Evolutionary conservation across 2,329 filamentous ascomycete genomes (phyloP).

Genomic region (Coniochaeta sp.): DNA sequence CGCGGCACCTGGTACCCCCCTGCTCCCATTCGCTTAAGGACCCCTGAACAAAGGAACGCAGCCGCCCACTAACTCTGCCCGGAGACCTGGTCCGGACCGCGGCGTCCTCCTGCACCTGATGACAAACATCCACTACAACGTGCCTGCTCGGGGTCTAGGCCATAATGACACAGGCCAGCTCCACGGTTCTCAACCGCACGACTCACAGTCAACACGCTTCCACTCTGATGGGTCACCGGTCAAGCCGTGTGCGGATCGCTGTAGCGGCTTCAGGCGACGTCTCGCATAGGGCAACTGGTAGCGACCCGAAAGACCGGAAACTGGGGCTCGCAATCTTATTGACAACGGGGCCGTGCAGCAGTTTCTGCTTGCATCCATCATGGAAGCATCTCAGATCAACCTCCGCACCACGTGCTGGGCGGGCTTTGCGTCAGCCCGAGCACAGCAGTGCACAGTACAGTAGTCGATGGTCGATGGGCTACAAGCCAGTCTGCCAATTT

Average conservation of each 20-base stretch:
- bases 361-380: background rate
- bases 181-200: no score
- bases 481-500: background rate
- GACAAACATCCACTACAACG: no score
- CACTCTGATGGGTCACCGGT: background rate
- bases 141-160: no score
- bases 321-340: background rate
- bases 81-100: no score
- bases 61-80: no score
- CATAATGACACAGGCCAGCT: no score
- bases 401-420: background rate
- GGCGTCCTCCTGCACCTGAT: no score
- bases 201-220: background rate
- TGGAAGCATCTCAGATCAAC: background rate
- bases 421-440: background rate
- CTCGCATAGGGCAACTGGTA: background rate
- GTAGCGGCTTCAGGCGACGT: background rate
- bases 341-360: background rate
- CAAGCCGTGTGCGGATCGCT: background rate
- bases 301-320: background rate
- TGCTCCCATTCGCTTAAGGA: no score
- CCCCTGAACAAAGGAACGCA: no score
- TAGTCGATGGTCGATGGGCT: background rate
- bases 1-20: no score
- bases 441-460: background rate